These are phyloP conservation scores for Diaporthe citrichinensis DNA, from an alignment of 2,329 filamentous ascomycete species.

Conservation along the genomic window DNA sequence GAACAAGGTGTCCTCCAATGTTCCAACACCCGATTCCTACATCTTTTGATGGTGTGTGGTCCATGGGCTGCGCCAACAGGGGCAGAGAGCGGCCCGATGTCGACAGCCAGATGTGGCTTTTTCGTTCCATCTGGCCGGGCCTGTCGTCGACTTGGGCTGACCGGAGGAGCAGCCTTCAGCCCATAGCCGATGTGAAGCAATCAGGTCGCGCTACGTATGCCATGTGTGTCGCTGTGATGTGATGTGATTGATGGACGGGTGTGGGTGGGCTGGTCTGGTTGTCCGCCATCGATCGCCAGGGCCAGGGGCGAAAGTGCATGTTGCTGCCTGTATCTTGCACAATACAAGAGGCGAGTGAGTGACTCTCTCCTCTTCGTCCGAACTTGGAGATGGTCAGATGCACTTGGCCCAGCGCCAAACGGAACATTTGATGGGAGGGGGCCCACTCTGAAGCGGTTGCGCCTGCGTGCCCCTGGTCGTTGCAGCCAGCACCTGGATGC, in stretches of 20 bases:
- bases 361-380: conserved; percentile 11
- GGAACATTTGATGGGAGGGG: conserved; percentile 32
- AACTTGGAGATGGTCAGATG: conserved; percentile 32
- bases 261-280: background rate
- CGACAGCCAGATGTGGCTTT: conserved; percentile 26
- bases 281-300: conserved; percentile 18
- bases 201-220: conserved; percentile 15
- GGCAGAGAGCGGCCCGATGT: conserved; percentile 13
- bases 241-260: conserved; percentile 3
- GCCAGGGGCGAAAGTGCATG: conserved; percentile 10
- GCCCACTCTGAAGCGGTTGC: conserved; percentile 28
- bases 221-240: conserved; percentile 15
- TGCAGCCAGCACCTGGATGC: conserved; percentile 12
- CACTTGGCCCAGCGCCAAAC: conserved; percentile 31
- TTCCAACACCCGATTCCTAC: background rate
- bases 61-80: background rate
- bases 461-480: conserved; percentile 20
- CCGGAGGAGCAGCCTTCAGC: background rate
- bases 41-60: background rate
- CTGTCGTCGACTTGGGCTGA: conserved; percentile 5
- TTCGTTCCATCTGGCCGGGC: conserved; percentile 15
- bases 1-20: background rate
- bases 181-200: background rate
- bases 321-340: background rate
- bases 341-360: background rate